Conservation (phyloP, 352 stramenopile genomes). For the Phytopythium oedochilum region DNA sequence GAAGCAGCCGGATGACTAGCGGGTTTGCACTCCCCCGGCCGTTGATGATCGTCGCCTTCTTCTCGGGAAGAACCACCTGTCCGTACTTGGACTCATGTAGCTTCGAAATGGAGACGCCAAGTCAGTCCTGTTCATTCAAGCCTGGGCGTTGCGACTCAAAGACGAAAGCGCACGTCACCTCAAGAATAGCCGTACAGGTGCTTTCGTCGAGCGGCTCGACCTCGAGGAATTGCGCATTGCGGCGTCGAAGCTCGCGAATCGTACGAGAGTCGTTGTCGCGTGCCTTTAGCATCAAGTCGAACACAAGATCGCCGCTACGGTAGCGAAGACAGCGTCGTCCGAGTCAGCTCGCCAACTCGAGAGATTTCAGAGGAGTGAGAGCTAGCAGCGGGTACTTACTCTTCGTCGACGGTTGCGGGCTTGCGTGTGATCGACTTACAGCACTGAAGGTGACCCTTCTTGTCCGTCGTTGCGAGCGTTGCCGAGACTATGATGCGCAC, state of each 20-base stretch:
- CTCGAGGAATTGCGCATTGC: conserved; percentile 56
- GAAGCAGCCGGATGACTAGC: conserved; percentile 57
- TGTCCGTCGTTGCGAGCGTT: conserved; percentile 26
- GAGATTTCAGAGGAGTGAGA: neutral
- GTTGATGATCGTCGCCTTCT: conserved; percentile 37
- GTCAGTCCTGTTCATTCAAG: neutral
- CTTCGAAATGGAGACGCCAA: conserved; percentile 7
- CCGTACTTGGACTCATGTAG: conserved; percentile 26
- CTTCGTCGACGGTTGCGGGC: conserved; percentile 51
- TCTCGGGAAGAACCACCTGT: conserved; percentile 20
- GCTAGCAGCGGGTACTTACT: conserved; percentile 28
- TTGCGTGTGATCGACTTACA: conserved; percentile 42
- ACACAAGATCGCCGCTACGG: conserved; percentile 56
- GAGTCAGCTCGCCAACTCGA: too few relatives aligned
- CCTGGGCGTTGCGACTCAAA: neutral
- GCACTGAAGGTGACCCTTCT: conserved; percentile 24
- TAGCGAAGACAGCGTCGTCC: neutral
- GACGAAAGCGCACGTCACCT: conserved; percentile 16
- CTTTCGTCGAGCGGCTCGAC: conserved; percentile 62
- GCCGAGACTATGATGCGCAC: conserved; percentile 75
- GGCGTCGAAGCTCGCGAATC: conserved; percentile 63
- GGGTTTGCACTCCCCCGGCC: conserved; percentile 61
- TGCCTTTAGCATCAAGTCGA: conserved; percentile 40
- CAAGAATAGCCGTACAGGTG: conserved; percentile 56
- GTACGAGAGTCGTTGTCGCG: conserved; percentile 56